phyloP scores from a whole-genome alignment of 2,329 filamentous ascomycete genomes.

The Thermomyces lanuginosus region DNA sequence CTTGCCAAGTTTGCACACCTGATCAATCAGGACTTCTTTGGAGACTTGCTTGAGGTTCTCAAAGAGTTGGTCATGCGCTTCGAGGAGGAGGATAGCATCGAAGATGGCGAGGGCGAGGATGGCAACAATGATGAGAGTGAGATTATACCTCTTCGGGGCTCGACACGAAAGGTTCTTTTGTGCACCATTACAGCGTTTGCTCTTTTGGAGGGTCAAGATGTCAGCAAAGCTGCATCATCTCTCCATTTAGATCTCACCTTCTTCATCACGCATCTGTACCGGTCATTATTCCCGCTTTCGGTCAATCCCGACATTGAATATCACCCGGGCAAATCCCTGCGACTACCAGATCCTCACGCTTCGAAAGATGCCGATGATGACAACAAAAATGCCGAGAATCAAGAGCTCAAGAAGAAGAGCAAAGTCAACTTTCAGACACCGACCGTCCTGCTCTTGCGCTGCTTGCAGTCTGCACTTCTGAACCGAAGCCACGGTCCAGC shows the following conservation, averaged over 20 bases:
- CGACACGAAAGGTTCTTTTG: slow-evolving; percentile 72
- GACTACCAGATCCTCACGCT: slow-evolving; percentile 49
- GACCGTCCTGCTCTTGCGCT: slow-evolving; percentile 77
- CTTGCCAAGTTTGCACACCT: slow-evolving; percentile 85
- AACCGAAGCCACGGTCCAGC: slow-evolving; percentile 57
- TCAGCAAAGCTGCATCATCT: slow-evolving; percentile 61
- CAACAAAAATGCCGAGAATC: slow-evolving; percentile 19
- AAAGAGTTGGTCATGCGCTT: slow-evolving; percentile 79
- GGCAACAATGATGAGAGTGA: slow-evolving; percentile 21
- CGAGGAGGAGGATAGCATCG: slow-evolving; percentile 31
- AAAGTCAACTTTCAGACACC: slow-evolving; percentile 93
- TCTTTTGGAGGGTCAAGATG: slow-evolving; percentile 88
- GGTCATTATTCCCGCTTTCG: slow-evolving; percentile 60
- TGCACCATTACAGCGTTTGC: slow-evolving; percentile 94
- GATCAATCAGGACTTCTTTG: slow-evolving; percentile 98
- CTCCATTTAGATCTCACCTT: slow-evolving; percentile 85
- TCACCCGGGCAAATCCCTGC: slow-evolving; percentile 52
- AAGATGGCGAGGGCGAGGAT: slow-evolving; percentile 34
- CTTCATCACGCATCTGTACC: slow-evolving; percentile 90
- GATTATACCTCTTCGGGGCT: slow-evolving; percentile 45
- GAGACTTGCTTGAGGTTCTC: slow-evolving; percentile 81
- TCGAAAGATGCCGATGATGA: slow-evolving; percentile 13
- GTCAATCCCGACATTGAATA: slow-evolving; percentile 77
- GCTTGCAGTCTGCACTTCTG: slow-evolving; percentile 64
- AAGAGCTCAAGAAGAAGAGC: slow-evolving; percentile 33